Percentiles rank a stretch among this genome's conserved stretches.
Conservation (phyloP, 306 rosid species). For the Prunus mira region DNA sequence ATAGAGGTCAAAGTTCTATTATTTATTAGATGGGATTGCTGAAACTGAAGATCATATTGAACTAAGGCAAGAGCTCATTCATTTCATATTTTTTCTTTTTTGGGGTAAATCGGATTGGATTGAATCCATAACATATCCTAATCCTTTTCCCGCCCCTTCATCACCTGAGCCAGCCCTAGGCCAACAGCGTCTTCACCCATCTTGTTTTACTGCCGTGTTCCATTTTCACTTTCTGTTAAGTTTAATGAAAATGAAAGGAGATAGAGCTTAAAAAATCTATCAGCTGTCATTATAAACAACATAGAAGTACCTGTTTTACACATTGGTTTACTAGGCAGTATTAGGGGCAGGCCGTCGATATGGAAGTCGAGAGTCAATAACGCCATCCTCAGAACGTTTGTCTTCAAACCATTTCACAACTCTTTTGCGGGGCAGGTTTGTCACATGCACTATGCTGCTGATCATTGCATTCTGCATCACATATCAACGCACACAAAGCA, state of each 20-base stretch:
- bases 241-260: background rate
- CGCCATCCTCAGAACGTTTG: slow-evolving; percentile 75
- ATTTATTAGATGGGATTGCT: background rate
- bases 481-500: slow-evolving; percentile 15
- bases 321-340: slow-evolving; percentile 22
- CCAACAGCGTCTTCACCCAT: background rate
- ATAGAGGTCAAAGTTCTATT: background rate
- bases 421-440: slow-evolving; percentile 77
- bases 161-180: background rate
- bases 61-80: background rate
- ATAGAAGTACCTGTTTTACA: background rate
- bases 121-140: background rate
- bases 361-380: slow-evolving; percentile 62
- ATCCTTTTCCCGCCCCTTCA: background rate
- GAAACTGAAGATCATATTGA: background rate
- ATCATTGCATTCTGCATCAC: slow-evolving; percentile 74
- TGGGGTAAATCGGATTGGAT: background rate
- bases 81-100: background rate
- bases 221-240: background rate
- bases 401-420: slow-evolving; percentile 95
- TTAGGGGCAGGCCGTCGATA: slow-evolving; percentile 49
- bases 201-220: too few relatives aligned
- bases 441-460: slow-evolving; percentile 77
- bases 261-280: background rate
- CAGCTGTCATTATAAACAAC: background rate